A percentile compares a stretch with the other conserved stretches of the same genome.
Evolutionary conservation across 2,329 filamentous ascomycete genomes (phyloP).

Genomic region (Trichoderma brevicompactum): DNA sequence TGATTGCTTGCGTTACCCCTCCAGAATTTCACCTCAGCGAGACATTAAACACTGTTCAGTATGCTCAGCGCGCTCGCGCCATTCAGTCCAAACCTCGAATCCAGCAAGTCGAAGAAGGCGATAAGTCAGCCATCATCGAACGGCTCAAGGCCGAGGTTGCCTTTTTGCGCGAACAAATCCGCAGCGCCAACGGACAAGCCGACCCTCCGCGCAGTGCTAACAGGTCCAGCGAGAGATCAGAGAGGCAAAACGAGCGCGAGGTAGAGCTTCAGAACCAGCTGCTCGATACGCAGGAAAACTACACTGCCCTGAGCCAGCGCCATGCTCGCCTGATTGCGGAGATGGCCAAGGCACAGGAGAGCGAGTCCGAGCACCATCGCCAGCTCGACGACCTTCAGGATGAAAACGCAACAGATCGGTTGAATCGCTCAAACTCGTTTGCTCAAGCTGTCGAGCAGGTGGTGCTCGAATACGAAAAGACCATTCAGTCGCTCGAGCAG

Average conservation of each 20-base stretch:
- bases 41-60: conserved; percentile 95
- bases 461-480: conserved; percentile 97
- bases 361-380: conserved; percentile 63
- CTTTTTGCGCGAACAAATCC: conserved; percentile 92
- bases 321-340: conserved; percentile 96
- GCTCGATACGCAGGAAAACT: conserved; percentile 91
- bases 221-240: conserved; percentile 69
- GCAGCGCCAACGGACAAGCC: conserved; percentile 71
- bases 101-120: conserved; percentile 88
- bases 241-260: conserved; percentile 83
- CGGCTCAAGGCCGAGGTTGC: conserved; percentile 90
- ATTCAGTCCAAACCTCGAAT: conserved; percentile 98
- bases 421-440: conserved; percentile 95
- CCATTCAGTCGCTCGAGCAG: conserved; percentile 89
- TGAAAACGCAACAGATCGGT: conserved; percentile 80
- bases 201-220: conserved; percentile 57
- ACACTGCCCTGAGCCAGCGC: conserved; percentile 84
- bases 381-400: conserved; percentile 62
- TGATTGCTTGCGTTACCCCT: conserved; percentile 98
- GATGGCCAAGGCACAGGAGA: conserved; percentile 82
- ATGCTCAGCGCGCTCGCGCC: conserved; percentile 91
- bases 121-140: conserved; percentile 93
- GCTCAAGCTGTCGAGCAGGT: conserved; percentile 95
- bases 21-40: conserved; percentile 97
- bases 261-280: conserved; percentile 91